These are phyloP conservation scores for Amauroascus verrucosus DNA, from an alignment of 2,329 filamentous ascomycete genomes.

Conservation along the genomic window DNA sequence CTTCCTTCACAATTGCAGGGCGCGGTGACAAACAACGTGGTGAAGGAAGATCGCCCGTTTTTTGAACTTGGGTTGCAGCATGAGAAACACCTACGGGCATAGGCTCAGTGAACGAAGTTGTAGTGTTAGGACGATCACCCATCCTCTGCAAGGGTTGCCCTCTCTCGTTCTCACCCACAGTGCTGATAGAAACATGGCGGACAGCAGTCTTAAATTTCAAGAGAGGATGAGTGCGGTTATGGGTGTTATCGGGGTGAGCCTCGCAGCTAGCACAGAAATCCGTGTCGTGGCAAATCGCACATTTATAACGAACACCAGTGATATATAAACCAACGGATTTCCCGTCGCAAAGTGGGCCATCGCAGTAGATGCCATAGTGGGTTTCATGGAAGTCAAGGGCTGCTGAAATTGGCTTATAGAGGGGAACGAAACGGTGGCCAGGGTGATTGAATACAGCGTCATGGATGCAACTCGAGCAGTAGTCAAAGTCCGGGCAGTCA, in stretches of 20 bases:
- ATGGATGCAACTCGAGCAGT: conserved; percentile 65
- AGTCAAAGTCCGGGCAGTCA: conserved; percentile 96
- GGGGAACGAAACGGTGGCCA: conserved; percentile 74
- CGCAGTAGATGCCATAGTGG: conserved; percentile 85
- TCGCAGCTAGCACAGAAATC: conserved; percentile 96
- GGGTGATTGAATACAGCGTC: conserved; percentile 61
- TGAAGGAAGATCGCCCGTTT: conserved; percentile 24
- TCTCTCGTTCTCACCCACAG: conserved; percentile 63
- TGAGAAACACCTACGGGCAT: conserved; percentile 40
- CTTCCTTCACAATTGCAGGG: conserved; percentile 3
- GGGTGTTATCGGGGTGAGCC: conserved; percentile 68
- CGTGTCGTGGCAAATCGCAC: conserved; percentile 84
- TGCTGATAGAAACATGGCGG: conserved; percentile 76
- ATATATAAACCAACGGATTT: conserved; percentile 46
- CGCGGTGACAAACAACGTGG: neutral
- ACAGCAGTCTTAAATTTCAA: conserved; percentile 96
- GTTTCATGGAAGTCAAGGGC: conserved; percentile 41
- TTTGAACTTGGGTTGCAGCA: conserved; percentile 55
- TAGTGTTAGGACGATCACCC: conserved; percentile 52
- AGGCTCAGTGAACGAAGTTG: conserved; percentile 45
- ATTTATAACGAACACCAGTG: conserved; percentile 85
- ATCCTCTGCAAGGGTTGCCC: conserved; percentile 57
- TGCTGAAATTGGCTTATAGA: conserved; percentile 59
- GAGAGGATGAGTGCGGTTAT: conserved; percentile 92
- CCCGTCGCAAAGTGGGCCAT: conserved; percentile 68